Conservation (phyloP, 257 asterid species). For the Gentiana macrophylla region DNA sequence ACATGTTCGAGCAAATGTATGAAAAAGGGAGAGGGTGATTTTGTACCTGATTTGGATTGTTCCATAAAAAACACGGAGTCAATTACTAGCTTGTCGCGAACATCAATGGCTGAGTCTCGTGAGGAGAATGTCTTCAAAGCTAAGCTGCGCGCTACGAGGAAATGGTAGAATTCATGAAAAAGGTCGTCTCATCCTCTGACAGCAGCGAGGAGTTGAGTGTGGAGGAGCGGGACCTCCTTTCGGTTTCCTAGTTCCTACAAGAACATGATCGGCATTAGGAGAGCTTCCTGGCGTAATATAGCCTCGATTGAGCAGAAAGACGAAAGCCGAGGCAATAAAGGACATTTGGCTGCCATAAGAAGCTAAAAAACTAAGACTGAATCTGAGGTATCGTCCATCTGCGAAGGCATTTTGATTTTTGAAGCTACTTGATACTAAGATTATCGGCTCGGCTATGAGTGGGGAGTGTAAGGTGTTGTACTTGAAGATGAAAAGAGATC, state of each 20-base stretch:
- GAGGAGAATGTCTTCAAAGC: slow-evolving; percentile 52
- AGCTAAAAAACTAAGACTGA: slow-evolving; percentile 76
- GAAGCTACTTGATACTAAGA: no score
- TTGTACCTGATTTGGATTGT: no score
- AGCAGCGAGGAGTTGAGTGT: slow-evolving; percentile 61
- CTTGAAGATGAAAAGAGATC: no score
- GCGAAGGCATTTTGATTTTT: slow-evolving; percentile 31
- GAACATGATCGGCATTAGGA: slow-evolving; percentile 74
- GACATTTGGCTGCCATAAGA: slow-evolving; percentile 56
- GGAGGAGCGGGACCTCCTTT: slow-evolving; percentile 84
- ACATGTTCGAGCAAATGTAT: no score
- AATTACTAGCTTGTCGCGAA: no score
- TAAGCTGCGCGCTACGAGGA: slow-evolving; percentile 90
- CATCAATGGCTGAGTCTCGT: no score
- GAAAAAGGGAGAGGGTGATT: no score
- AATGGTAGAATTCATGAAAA: slow-evolving; percentile 90
- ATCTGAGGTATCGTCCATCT: slow-evolving; percentile 54
- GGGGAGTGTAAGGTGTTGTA: no score
- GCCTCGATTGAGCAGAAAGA: slow-evolving; percentile 81
- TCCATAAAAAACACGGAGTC: no score
- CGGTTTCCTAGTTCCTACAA: slow-evolving; percentile 44
- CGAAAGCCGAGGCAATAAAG: slow-evolving; percentile 77
- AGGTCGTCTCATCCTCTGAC: slow-evolving; percentile 59
- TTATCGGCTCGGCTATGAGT: no score
- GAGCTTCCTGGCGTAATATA: slow-evolving; percentile 70